phyloP scores from a whole-genome alignment of 176 grass and related monocot species.

The Oryza punctata region DNA sequence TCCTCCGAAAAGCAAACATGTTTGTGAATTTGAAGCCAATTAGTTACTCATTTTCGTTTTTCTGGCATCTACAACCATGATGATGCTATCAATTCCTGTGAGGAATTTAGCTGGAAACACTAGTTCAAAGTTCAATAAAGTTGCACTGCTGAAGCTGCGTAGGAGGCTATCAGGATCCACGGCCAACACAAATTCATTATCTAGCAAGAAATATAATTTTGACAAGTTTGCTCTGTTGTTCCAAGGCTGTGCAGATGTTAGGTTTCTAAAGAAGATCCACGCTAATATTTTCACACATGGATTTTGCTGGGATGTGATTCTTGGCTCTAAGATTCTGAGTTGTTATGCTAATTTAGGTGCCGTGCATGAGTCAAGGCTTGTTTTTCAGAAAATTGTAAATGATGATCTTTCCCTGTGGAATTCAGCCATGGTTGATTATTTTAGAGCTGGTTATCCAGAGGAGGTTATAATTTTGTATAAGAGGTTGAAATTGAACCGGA shows the following conservation, averaged over 20 bases:
- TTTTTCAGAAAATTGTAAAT: conserved; percentile 44
- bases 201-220: background rate
- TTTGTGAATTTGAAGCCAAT: background rate
- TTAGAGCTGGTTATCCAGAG: conserved; percentile 50
- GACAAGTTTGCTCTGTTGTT: conserved; percentile 32
- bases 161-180: conserved; percentile 23
- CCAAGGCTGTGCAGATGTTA: conserved; percentile 38
- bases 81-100: background rate
- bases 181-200: background rate
- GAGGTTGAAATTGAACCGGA: conserved; percentile 31
- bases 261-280: conserved; percentile 55
- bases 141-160: conserved; percentile 4
- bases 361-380: conserved; percentile 42
- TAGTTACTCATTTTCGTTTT: background rate
- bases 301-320: conserved; percentile 33
- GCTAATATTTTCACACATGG: conserved; percentile 43
- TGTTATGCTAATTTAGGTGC: conserved; percentile 47
- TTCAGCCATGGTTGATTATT: conserved; percentile 59
- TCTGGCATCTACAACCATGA: background rate
- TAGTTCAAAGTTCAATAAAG: background rate
- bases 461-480: conserved; percentile 55
- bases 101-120: background rate
- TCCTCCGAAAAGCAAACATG: background rate
- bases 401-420: conserved; percentile 52
- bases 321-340: conserved; percentile 52